Base-by-base conservation (phyloP, 805 yeast genomes). In the Saccharomyces jurei region DNA sequence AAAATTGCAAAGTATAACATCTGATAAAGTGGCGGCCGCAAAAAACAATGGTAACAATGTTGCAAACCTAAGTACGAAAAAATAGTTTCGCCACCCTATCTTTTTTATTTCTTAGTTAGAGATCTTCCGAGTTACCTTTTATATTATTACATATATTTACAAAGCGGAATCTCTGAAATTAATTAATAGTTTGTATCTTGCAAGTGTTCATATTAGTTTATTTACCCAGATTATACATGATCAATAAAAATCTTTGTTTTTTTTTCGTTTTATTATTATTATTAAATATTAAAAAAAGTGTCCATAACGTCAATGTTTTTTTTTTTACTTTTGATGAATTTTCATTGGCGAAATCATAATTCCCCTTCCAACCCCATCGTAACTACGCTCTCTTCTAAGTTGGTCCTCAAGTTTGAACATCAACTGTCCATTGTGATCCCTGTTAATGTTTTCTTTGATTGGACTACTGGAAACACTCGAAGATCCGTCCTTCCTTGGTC, bases 1-100 rank as follows among this genome's bases (percentile, higher is more conserved):
- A 60, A 86, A 86, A 70, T 69, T 85, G 44, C 80, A 81, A 53
- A 89, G 61, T 14, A 66, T 68, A 32, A 66, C 66, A 46, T 54
- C 59, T 36, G 69, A 66, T 48, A 67, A 62, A 49, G 52, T 60
- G 11, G 54, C 59, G 22, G 53, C 54, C 10, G 57, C 54, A 8
- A 59, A 59, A 49, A 28, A 26, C 3, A 26, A 36, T 17, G 10
- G 22, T 4, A 17, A 21, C 10, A 36, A 21, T 17, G 25, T 17
- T 17, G 22, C 44, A 17, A 36, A 17, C 25, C 25, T 36, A 10
- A 36, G 17, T 36, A 17, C 44, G 10, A 36, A 36, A n/a, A 36
- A 36, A 36, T 36, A 36, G 21, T 36, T 36, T 4, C 25, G 17
- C 10, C 17, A 17, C 44, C 25, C 25, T n/a, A 36, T 11, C 1